Evolutionary conservation across 2,329 filamentous ascomycete species (phyloP).

Genomic region (Metarhizium anisopliae): DNA sequence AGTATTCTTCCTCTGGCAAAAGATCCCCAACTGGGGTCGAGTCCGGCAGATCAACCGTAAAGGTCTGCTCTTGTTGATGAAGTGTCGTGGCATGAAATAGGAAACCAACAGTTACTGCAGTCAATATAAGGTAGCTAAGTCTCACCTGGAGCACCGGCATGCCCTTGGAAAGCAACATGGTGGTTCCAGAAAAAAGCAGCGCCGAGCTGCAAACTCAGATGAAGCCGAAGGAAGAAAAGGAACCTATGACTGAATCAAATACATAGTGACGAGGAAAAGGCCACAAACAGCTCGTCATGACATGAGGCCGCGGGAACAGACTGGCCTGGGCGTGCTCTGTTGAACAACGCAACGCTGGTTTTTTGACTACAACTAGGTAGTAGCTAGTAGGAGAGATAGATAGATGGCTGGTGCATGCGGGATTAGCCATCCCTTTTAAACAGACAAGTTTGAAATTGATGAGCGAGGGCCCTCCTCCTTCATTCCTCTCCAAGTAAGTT

Average conservation of each 20-base stretch:
- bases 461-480: not conserved
- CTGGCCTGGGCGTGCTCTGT: constrained; percentile 4
- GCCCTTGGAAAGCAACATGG: constrained; percentile 18
- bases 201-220: constrained; percentile 4
- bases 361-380: not conserved
- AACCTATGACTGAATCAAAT: not conserved
- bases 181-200: constrained; percentile 7
- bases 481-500: not conserved
- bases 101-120: constrained; percentile 17
- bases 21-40: constrained; percentile 8
- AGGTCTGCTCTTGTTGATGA: constrained; percentile 5
- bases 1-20: constrained; percentile 23
- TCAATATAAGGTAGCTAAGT: constrained; percentile 13
- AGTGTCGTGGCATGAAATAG: constrained; percentile 14
- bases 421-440: not conserved
- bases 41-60: constrained; percentile 8
- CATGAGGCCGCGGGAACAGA: not conserved
- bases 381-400: not conserved
- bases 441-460: not conserved
- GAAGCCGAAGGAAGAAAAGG: not conserved
- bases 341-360: constrained; percentile 2
- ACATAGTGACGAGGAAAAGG: not conserved
- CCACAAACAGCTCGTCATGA: not conserved
- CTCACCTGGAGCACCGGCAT: constrained; percentile 14
- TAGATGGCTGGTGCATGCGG: not conserved